Percentiles rank a stretch among this genome's conserved stretches.
phyloP scores from a whole-genome alignment of 495 filamentous ascomycete species.

The Bryoglossum gracile region DNA sequence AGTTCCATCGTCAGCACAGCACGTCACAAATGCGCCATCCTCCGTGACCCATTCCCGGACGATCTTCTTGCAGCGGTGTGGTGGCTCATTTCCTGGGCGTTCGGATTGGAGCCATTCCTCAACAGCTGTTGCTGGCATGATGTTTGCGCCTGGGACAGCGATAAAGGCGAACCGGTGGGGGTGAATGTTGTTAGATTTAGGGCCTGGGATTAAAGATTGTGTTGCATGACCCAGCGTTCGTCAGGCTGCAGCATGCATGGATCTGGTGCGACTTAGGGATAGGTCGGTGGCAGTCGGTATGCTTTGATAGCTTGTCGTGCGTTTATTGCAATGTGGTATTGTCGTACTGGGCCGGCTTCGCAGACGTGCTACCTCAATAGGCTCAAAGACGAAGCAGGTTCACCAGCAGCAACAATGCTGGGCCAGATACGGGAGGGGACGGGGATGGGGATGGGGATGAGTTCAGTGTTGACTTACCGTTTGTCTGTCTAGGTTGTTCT shows the following conservation, averaged over 20 bases:
- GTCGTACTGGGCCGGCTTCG: too few relatives aligned
- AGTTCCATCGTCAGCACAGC: slow-evolving; percentile 31
- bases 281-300: too few relatives aligned
- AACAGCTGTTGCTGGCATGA: slow-evolving; percentile 26
- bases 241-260: slow-evolving; percentile 28
- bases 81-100: slow-evolving; percentile 18
- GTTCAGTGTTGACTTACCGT: too few relatives aligned
- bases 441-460: too few relatives aligned
- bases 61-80: slow-evolving; percentile 31
- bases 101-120: slow-evolving; percentile 25
- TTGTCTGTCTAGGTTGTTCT: too few relatives aligned
- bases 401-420: too few relatives aligned
- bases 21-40: slow-evolving; percentile 29
- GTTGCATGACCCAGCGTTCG: slow-evolving; percentile 25
- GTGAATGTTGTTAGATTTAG: slow-evolving; percentile 4
- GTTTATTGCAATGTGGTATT: too few relatives aligned
- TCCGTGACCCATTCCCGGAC: slow-evolving; percentile 27
- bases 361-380: too few relatives aligned
- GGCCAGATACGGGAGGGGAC: too few relatives aligned
- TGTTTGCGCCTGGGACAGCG: slow-evolving; percentile 4
- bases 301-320: too few relatives aligned
- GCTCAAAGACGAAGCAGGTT: too few relatives aligned
- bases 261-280: slow-evolving; percentile 25
- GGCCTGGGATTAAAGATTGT: slow-evolving; percentile 16
- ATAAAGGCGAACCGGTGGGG: slow-evolving; percentile 1